Evolutionary conservation across 1,139 yeast species (phyloP), one percentile per base, ranked within the genome.

Genomic region (Pichia inconspicua): DNA sequence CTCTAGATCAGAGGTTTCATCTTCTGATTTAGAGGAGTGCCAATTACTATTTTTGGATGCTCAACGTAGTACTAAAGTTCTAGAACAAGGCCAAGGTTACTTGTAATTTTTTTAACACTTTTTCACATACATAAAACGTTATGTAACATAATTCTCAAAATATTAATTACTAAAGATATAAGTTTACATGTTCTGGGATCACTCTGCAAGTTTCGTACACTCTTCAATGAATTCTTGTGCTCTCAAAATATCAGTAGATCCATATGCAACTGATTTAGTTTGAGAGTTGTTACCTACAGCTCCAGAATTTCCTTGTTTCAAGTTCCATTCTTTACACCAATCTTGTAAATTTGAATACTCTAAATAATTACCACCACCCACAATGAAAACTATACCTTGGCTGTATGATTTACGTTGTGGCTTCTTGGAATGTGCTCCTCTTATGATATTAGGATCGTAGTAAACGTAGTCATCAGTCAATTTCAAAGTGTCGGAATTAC

Each of bases 331-430:
- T 42, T 55, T 69, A 61, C 82, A 83, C 94, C 96, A 90, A 64
- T 92, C 97, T 66, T 87, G 95, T 58, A 92, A 74, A 62, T 90
- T 90, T 55, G 90, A 95, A 63, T 92, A 92, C 67, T 92, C 99
- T 55, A 87, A 71, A 63, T 89, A 92, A 65, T 87, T 90, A 43
- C 97, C 98, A 34, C 98, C 98, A 22, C 98, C 99, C 51, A 94
- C 90, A 45, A 89, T 86, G 65, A 92, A 94, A 17, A 92, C 95
- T 48, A 87, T 70, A 3, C 95, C 80, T 56, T 88, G 94, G 53
- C 78, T 80, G 63, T 86, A 88, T 14, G 82, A 71, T 59, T 84
- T 89, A 62, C 96, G 80, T 64, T 82, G 84, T 36, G 97, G 97
- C 40, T 90, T 94, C 58, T 85, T 82, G 8, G 95, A 78, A 58